Evolutionary conservation across 2,329 filamentous ascomycete genomes (phyloP), one percentile per base, ranked within the genome.

Genomic region (Pseudogymnoascus sp.): DNA sequence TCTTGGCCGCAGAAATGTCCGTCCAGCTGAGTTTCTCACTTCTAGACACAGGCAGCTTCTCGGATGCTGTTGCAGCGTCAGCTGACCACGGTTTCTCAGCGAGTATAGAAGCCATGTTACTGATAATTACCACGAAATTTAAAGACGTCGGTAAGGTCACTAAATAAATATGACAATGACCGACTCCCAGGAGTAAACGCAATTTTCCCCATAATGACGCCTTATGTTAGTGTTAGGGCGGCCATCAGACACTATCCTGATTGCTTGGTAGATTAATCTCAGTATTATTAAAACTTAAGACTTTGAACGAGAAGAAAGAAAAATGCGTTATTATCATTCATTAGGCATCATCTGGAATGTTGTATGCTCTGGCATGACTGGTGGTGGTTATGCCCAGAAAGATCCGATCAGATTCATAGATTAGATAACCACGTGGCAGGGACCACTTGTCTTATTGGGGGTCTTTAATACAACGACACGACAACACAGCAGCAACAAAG

Each of bases 1-100:
- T 61, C 41, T 38, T 63, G 16, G 31, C 31, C 5, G 37, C 62
- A 25, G 60, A 23, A 28, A 41, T 63, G 7, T 40, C 55, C 33
- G 23, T 55, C 25, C 62, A 61, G n/a, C 12, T 18, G 18, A 45
- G 31, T 40, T 45, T 63, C n/a, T 49, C 14, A 49, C 43, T 16
- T 16, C n/a, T 23, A 28, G 12, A 14, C 2, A 28, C 43, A 31
- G 23, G 23, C 8, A 9, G 4, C 23, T 16, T 31, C 28, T 49
- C 43, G 8, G 43, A 49, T 11, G 4, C 23, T 49, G 43, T 16
- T 8, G 23, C 23, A 49, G 12, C n/a, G 43, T 49, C 43, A 49
- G 43, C 43, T 9, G 43, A 49, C 43, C 23, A n/a, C 23, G 23
- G 4, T 49, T 28, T 49, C 7, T 49, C 43, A 5, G 14, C 43